Conservation (phyloP, 1,284 basidiomycete species). For the Malassezia pachydermatis region DNA sequence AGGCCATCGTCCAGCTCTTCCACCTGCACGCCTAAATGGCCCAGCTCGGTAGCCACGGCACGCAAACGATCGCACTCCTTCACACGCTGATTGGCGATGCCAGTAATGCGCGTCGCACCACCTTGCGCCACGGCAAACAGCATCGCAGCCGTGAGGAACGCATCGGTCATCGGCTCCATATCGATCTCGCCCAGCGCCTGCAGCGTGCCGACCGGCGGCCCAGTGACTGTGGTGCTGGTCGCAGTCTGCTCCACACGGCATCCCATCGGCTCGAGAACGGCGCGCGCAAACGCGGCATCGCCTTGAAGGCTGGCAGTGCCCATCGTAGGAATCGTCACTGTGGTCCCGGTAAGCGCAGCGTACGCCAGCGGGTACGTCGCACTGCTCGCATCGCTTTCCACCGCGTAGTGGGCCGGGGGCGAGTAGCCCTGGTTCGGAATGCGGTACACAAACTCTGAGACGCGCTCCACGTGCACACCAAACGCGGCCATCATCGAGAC, state of each 20-base stretch:
- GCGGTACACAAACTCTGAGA: slow-evolving; percentile 61
- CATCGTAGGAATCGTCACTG: slow-evolving; percentile 85
- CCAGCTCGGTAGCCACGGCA: slow-evolving; percentile 92
- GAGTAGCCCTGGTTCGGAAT: slow-evolving; percentile 72
- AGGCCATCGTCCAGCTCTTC: slow-evolving; percentile 87
- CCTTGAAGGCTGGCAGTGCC: slow-evolving; percentile 84
- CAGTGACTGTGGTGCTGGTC: slow-evolving; percentile 81
- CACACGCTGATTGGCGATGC: slow-evolving; percentile 95
- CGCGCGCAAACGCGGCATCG: slow-evolving; percentile 85
- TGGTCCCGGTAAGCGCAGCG: slow-evolving; percentile 87
- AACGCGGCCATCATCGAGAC: slow-evolving; percentile 96
- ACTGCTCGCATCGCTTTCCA: slow-evolving; percentile 90
- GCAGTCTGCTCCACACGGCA: slow-evolving; percentile 79
- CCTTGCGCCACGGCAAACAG: slow-evolving; percentile 63
- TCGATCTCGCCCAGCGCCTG: slow-evolving; percentile 77
- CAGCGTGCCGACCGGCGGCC: slow-evolving; percentile 70
- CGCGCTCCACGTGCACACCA: slow-evolving; percentile 67
- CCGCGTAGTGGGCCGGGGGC: slow-evolving; percentile 68
- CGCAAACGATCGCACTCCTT: slow-evolving; percentile 96
- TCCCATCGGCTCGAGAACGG: slow-evolving; percentile 89
- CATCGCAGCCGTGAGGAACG: slow-evolving; percentile 87
- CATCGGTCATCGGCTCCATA: slow-evolving; percentile 99
- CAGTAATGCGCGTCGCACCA: slow-evolving; percentile 64
- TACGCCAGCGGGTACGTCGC: slow-evolving; percentile 95
- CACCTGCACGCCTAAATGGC: slow-evolving; percentile 87